Evolutionary conservation across 257 asterid species (phyloP), one percentile per base, ranked within the genome.

Genomic region (Osmanthus fragrans): DNA sequence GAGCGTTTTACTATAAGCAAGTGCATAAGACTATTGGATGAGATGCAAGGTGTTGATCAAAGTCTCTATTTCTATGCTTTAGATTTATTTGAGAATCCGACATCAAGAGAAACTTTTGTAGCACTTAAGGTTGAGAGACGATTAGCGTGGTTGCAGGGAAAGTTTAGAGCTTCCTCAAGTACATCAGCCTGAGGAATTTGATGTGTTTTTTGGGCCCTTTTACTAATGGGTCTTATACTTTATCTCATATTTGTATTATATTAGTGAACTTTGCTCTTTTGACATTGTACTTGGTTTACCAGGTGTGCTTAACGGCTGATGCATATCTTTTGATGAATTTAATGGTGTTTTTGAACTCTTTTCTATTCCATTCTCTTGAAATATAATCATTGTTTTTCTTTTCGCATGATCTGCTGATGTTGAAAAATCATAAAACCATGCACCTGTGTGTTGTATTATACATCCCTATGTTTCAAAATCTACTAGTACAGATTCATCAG

Each of bases 1-100:
- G 97, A 90, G 81, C 95, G 92, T 42, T 90, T 89, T 76, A 84
- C 96, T 29, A 92, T 92, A 76, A 90, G 96, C 91, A 94, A 90
- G 76, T 92, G 98, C 88, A 92, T 94, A 71, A 86, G 90, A 82
- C 88, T 86, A 72, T 76, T 94, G 81, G 98, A 94, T 58, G 97
- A 92, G 84, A 89, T 92, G 88, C 97, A 90, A 84, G 90, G 88
- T 73, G 89, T 90, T 74, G 94, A 92, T 80, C 97, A 92, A 75
- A 80, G 79, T 33, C 84, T 94, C 70, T 94, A 92, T 79, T 89
- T 92, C 79, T 92, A 86, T 54, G 91, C 97, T 66, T 75, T 94
- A 86, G 98, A 94, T 87, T 86, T 92, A 71, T 90, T 92, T 75
- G 97, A 92, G 80, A 92, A 78, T 75, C 86, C 90, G 58, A 87